Base-by-base conservation (phyloP, 306 rosid species). In the Pyrus pyrifolia region DNA sequence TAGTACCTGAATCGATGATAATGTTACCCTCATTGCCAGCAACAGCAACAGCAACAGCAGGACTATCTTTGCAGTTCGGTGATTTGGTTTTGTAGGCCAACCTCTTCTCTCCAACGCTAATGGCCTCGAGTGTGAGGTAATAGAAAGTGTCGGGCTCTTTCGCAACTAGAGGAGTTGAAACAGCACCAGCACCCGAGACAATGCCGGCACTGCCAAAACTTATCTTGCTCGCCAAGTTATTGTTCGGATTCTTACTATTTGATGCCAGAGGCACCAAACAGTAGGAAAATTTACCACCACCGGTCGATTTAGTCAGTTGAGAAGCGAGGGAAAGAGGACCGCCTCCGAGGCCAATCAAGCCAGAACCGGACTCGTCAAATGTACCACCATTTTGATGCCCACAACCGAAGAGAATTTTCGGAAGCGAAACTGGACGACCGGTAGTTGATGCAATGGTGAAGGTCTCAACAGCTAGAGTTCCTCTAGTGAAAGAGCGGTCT, bases 1-100 rank as follows among this genome's bases (percentile, higher is more conserved):
- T 78, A 27, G 96, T 88, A 13, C 96, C 93, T 0, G 87, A 80
- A 60, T 92, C 89, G 27, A 92, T 83, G 1, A 92, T 14, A 14
- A 90, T 66, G 46, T 88, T 88, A 0, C 91, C 96, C 61, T 60
- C 78, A 10, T 6, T 45, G n/a, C 18, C 25, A 25, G 25, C 25
- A 25, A 25, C 61, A 21, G 68, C 53, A 4, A 19, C 68, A 19
- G 11, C n/a, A 8, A 14, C 42, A 19, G n/a, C n/a, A 4, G 40
- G 11, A 1, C 15, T 15, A 13, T 29, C 22, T 6, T 19, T 1
- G 8, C 29, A 12, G 51, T 40, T 27, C 19, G 68, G 7, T 17
- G 33, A 55, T 21, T 63, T 30, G 4, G 42, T 44, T 11, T 76
- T 63, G 31, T 67, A 75, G 5, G 57, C 29, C 72, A 87, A 38